Evolutionary conservation across 495 filamentous ascomycete species (phyloP), one percentile per base, ranked within the genome.

Genomic region (Trichoderma asperelloides): DNA sequence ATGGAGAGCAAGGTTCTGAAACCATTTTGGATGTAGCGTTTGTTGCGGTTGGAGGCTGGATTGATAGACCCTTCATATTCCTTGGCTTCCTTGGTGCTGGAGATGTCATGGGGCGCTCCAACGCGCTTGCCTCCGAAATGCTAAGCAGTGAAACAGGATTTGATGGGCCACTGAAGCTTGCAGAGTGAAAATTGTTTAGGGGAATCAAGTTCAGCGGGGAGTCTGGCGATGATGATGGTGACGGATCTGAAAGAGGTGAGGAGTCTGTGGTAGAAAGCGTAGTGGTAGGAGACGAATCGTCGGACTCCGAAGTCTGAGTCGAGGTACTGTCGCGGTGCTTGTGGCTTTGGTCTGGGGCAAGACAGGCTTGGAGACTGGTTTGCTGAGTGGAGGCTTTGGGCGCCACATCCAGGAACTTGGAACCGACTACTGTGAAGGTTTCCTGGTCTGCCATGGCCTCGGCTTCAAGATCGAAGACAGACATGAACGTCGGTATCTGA

Each of bases 261-360:
- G 93, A 93, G 73, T 94, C 95, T 55, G 93, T 89, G 15, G 92
- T 96, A 16, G 93, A 96, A n/a, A 93, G 85, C 1, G 94, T 96
- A 2, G 92, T 98, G 21, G 95, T 97, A 0, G 95, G 95, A 23
- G 95, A 98, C 9, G 93, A 96, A 72, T 97, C 93, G 30, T 88
- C 90, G 3, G 95, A 98, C 62, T 89, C 92, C 11, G 91, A 91
- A 55, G 86, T 84, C 67, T 89, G 87, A 4, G 91, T 96, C 30
- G 91, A 94, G n/a, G 86, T 86, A 74, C 86, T 88, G 71, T 85
- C 81, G 75, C 85, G 82, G 71, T 86, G 85, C 71, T 85, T 80
- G 75, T 87, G 83, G 68, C 66, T 27, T 69, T 37, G 66, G 75
- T 77, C 55, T 16, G 55, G 55, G n/a, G 23, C 55, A 60, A 60